Percentiles rank a stretch among this genome's conserved stretches.
phyloP scores from a whole-genome alignment of 2,329 filamentous ascomycete species.

The Teratosphaeria epicoccoides region DNA sequence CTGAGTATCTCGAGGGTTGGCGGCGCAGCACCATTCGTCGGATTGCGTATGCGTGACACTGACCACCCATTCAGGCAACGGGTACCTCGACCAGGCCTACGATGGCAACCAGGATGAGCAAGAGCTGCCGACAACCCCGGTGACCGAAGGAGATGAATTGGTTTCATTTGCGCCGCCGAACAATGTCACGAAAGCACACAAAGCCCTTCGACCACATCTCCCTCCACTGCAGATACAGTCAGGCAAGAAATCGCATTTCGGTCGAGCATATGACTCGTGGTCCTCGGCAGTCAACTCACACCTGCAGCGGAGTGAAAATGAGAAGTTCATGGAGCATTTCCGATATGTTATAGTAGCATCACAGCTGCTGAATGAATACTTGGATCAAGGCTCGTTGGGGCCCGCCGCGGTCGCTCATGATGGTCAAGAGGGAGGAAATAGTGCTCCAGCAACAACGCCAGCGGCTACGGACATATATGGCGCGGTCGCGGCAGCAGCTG shows the following conservation, averaged over 20 bases:
- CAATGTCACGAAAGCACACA: neutral
- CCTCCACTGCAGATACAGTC: conserved; percentile 3
- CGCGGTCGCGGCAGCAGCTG: conserved; percentile 53
- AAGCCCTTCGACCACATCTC: conserved; percentile 1
- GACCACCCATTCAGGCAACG: conserved; percentile 1
- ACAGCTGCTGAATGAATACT: conserved; percentile 66
- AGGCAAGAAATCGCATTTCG: conserved; percentile 18
- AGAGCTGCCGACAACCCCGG: neutral
- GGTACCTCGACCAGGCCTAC: conserved; percentile 3
- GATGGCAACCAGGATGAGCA: neutral
- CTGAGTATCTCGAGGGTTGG: conserved; percentile 79
- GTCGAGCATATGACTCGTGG: conserved; percentile 37
- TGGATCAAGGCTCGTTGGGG: conserved; percentile 32
- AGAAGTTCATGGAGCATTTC: conserved; percentile 82
- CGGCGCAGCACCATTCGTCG: conserved; percentile 13
- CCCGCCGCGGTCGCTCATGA: conserved; percentile 11
- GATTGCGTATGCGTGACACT: neutral
- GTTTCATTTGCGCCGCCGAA: conserved; percentile 12
- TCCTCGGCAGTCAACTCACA: conserved; percentile 56
- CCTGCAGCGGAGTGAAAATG: conserved; percentile 67
- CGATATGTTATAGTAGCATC: conserved; percentile 89
- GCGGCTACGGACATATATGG: conserved; percentile 45
- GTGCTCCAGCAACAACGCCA: conserved; percentile 16
- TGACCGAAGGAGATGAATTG: neutral
- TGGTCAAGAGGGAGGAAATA: conserved; percentile 14